Base-by-base conservation (phyloP, 768 basidiomycete genomes). In the Obba rivulosa region DNA sequence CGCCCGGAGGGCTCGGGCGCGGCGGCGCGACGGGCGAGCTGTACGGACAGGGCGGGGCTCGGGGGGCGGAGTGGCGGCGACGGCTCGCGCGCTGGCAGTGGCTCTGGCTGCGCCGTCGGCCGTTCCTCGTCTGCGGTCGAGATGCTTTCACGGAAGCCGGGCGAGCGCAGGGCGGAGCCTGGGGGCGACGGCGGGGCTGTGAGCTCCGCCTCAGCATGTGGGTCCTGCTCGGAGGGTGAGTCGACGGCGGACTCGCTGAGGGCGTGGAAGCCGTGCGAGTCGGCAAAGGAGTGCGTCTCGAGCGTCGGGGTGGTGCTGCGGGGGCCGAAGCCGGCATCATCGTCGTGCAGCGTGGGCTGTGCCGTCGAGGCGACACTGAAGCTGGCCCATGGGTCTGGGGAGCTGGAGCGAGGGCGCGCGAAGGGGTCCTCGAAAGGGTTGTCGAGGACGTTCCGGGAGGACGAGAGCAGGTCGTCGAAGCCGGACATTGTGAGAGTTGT, bases 391-490 rank as follows among this genome's bases (percentile, higher is more conserved):
- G 87, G 87, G 63, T 89, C 87, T 37, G 85, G 83, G 17, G 86
- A 87, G 54, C 66, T 61, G 18, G 85, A 80, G 37, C 85, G 62
- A 23, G 60, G 76, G 49, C 77, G 76, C n/a, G 75, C 69, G 56
- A 87, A 87, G 4, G 83, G 83, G 61, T 85, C 80, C 34, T 79
- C 79, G 51, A 90, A 89, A 0, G 87, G 87, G 57, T 89, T 88
- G 48, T 86, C 83, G n/a, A 87, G 69, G 34, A 69, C 74, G 56
- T 66, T 71, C 56, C 78, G 76, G 22, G 84, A 82, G 10, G 70
- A 71, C 13, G 54, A 52, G 31, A 90, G 74, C 41, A 90, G 65
- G 66, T 90, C 87, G 69, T 89, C 87, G 63, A 90, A 90, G 58
- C 77, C 70, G 65, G 86, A 85, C 86, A 88, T 88, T 31, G 13